Evolutionary conservation across 2,329 filamentous ascomycete genomes (phyloP).

Genomic region (Clarireedia hainanense): DNA sequence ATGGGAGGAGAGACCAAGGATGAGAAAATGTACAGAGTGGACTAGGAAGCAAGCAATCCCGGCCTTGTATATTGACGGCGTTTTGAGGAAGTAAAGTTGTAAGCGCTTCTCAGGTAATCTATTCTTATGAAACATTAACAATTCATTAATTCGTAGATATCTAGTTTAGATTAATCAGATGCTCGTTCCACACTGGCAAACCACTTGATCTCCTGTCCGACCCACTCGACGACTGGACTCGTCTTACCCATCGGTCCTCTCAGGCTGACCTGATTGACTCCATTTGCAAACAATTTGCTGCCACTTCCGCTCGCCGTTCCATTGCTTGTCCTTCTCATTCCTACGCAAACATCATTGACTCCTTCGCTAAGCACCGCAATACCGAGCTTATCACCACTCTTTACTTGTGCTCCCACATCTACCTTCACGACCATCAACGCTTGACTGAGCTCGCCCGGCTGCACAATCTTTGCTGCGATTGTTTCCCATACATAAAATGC

Average conservation of each 20-base stretch:
- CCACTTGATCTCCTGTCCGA: conserved; percentile 1
- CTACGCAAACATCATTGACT: conserved; percentile 14
- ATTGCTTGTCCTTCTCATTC: conserved; percentile 2
- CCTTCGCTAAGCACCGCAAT: conserved; percentile 15
- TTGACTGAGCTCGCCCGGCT: conserved; percentile 1
- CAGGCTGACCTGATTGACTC: conserved; percentile 2
- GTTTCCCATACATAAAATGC: conserved; percentile 20
- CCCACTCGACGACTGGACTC: not conserved
- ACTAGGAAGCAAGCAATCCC: too few relatives aligned
- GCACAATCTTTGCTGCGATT: conserved; percentile 10
- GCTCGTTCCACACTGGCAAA: not conserved
- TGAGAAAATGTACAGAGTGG: too few relatives aligned
- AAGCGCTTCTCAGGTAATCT: too few relatives aligned
- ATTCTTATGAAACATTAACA: too few relatives aligned
- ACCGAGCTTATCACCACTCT: conserved; percentile 16
- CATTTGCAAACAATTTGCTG: conserved; percentile 17
- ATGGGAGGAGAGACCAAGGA: too few relatives aligned
- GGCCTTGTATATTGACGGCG: too few relatives aligned
- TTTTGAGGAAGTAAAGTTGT: too few relatives aligned
- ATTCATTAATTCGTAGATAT: too few relatives aligned
- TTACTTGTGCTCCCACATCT: not conserved
- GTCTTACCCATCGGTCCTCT: not conserved
- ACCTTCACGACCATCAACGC: conserved; percentile 11
- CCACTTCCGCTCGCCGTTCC: not conserved
- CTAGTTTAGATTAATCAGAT: too few relatives aligned